Evolutionary conservation across 345 rosid genomes (phyloP).

Genomic region (Firmiana major): DNA sequence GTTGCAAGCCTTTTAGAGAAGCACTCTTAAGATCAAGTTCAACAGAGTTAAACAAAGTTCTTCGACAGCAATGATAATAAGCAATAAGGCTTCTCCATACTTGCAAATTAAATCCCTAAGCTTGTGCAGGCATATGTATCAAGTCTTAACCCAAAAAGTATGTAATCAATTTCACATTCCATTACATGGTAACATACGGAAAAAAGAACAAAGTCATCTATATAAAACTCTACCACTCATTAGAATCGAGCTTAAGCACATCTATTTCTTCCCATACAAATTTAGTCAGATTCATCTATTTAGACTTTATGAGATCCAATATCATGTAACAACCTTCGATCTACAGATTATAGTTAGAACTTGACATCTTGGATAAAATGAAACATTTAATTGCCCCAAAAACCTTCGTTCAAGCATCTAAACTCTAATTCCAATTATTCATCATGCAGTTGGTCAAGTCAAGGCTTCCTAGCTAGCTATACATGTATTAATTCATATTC

Average conservation of each 20-base stretch:
- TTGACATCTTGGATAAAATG: not conserved
- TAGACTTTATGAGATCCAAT: not conserved
- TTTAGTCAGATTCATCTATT: not conserved
- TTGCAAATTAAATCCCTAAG: not conserved
- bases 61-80: not conserved
- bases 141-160: not conserved
- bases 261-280: not conserved
- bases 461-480: not conserved
- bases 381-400: not conserved
- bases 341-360: not conserved
- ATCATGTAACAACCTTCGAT: not conserved
- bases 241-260: not conserved
- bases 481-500: not conserved
- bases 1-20: slow-evolving; percentile 2
- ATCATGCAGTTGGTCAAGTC: not conserved
- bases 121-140: not conserved
- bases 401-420: not conserved
- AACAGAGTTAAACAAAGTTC: not conserved
- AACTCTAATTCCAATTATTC: not conserved
- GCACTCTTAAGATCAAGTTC: not conserved
- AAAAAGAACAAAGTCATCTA: not conserved
- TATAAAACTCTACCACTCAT: not conserved
- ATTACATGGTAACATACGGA: not conserved
- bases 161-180: not conserved
- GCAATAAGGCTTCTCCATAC: not conserved